Conservation (phyloP, 2,329 filamentous ascomycete genomes). For the Sporothrix globosa region DNA sequence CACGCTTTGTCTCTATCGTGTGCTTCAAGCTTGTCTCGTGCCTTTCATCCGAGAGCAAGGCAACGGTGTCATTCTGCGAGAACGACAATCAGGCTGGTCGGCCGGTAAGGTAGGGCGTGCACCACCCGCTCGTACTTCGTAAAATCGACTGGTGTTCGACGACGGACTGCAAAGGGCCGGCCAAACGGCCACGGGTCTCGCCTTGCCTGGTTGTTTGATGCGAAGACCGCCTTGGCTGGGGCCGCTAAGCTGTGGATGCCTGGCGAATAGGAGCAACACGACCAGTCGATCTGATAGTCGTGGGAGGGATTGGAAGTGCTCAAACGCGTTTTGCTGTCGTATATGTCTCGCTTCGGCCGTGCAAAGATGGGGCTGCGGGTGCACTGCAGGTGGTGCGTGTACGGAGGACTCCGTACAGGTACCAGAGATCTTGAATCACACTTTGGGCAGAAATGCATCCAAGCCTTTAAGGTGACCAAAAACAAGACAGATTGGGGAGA, state of each 20-base stretch:
- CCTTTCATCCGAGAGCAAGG: background rate
- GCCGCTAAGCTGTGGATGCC: conserved; percentile 26
- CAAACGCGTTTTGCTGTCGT: conserved; percentile 17
- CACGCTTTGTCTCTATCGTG: background rate
- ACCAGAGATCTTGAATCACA: conserved; percentile 25
- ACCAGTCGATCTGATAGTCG: conserved; percentile 18
- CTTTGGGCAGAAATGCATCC: conserved; percentile 31
- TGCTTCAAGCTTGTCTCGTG: background rate
- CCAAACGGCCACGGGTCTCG: conserved; percentile 18
- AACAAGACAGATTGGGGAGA: background rate
- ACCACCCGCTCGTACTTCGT: background rate
- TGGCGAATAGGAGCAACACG: background rate
- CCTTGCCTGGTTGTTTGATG: conserved; percentile 17
- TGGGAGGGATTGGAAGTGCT: background rate
- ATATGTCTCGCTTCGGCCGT: conserved; percentile 19
- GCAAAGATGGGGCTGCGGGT: conserved; percentile 14
- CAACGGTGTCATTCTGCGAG: conserved; percentile 16
- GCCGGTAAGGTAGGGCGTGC: conserved; percentile 12
- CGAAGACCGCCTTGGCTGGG: conserved; percentile 23
- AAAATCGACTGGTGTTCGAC: conserved; percentile 12
- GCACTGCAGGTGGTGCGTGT: conserved; percentile 19
- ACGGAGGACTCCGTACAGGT: background rate
- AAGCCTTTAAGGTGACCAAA: background rate
- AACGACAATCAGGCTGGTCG: background rate
- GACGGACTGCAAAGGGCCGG: background rate